These are phyloP conservation scores for Drechslera avenae DNA, from an alignment of 2,329 filamentous ascomycete species.

Conservation along the genomic window DNA sequence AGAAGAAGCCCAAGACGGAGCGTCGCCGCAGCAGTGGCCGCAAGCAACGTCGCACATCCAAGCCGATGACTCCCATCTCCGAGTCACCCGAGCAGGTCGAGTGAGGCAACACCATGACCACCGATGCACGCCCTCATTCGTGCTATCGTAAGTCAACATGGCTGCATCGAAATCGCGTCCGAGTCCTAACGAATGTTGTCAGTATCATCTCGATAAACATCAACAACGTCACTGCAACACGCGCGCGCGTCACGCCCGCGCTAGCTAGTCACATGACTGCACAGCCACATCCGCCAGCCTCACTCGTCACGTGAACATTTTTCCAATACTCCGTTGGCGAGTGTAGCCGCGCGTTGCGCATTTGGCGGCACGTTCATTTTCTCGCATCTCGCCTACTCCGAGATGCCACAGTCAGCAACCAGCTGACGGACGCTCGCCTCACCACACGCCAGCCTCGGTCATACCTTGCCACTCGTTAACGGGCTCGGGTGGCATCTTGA, in stretches of 20 bases:
- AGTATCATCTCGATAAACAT: slow-evolving; percentile 14
- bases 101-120: slow-evolving; percentile 29
- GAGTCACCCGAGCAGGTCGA: slow-evolving; percentile 48
- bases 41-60: slow-evolving; percentile 48
- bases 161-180: slow-evolving; percentile 5
- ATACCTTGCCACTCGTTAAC: neutral
- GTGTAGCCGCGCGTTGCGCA: slow-evolving; percentile 6
- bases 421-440: slow-evolving; percentile 1
- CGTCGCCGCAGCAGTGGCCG: slow-evolving; percentile 48
- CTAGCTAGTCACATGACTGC: slow-evolving; percentile 17
- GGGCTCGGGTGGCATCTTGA: neutral
- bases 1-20: slow-evolving; percentile 49
- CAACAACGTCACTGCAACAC: slow-evolving; percentile 17
- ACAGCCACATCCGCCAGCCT: neutral
- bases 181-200: slow-evolving; percentile 7
- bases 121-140: neutral
- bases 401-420: neutral
- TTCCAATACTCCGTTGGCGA: neutral
- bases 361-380: neutral
- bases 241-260: slow-evolving; percentile 17
- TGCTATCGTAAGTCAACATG: slow-evolving; percentile 11
- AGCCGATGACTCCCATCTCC: slow-evolving; percentile 51
- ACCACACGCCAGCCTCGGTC: neutral
- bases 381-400: slow-evolving; percentile 1
- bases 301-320: slow-evolving; percentile 1